These are phyloP conservation scores for Amphirosellinia nigrospora DNA, from an alignment of 495 filamentous ascomycete species.

Conservation along the genomic window DNA sequence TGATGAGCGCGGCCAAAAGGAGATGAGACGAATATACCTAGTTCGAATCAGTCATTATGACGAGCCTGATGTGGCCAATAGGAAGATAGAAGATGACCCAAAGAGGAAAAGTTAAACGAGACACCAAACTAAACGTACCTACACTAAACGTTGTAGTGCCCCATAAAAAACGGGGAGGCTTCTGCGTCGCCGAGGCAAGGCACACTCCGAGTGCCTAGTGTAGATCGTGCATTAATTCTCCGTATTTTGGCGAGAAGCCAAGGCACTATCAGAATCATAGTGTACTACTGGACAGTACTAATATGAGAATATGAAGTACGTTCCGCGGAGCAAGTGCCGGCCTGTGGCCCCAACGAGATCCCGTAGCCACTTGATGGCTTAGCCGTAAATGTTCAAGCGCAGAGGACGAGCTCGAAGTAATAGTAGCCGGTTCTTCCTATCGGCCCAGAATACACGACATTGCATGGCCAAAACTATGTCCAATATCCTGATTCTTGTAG, in stretches of 20 bases:
- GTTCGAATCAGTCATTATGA: background rate
- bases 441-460: background rate
- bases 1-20: background rate
- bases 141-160: background rate
- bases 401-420: background rate
- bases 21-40: constrained; percentile 14
- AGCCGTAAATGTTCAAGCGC: constrained; percentile 3
- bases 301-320: background rate
- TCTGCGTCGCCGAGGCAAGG: constrained; percentile 3
- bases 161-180: constrained; percentile 14
- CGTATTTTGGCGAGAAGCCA: background rate
- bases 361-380: background rate
- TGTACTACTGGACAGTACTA: background rate
- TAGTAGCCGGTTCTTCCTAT: background rate
- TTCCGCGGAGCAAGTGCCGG: constrained; percentile 18
- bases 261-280: background rate
- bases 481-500: background rate
- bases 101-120: constrained; percentile 21
- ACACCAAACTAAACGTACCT: background rate
- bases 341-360: constrained; percentile 14
- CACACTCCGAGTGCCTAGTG: constrained; percentile 14
- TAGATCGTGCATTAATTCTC: constrained; percentile 6
- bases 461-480: background rate
- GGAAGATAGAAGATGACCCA: background rate
- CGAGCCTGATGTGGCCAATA: constrained; percentile 8